phyloP scores from a whole-genome alignment of 192 early-diverging fungal species.

The Backusella tarrabulga region DNA sequence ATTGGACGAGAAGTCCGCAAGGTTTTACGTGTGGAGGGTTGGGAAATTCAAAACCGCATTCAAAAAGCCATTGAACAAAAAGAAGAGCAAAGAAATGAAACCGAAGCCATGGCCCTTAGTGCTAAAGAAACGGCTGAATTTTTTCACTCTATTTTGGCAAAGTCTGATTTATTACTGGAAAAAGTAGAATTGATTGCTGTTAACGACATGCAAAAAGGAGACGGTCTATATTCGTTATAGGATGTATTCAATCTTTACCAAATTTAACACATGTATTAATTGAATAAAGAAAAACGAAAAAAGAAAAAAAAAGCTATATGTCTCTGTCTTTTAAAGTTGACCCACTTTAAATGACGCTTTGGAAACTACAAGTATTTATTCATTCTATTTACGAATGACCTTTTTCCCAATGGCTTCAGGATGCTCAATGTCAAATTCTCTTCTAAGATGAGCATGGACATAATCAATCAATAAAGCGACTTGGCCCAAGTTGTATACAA shows the following conservation, averaged over 20 bases:
- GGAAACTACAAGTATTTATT: neutral
- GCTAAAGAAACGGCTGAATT: constrained; percentile 12
- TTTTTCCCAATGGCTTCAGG: constrained; percentile 50
- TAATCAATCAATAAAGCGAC: constrained; percentile 83
- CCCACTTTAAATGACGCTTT: no score
- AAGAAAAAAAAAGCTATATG: neutral
- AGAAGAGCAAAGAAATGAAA: constrained; percentile 60
- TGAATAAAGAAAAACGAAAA: neutral
- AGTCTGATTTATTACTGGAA: constrained; percentile 12
- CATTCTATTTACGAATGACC: constrained; percentile 41
- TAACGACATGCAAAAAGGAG: neutral
- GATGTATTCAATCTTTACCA: no score
- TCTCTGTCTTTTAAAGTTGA: no score
- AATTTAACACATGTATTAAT: no score
- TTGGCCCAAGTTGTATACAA: constrained; percentile 88
- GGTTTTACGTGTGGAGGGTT: constrained; percentile 64
- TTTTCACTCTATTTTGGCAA: constrained; percentile 1
- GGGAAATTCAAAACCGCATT: constrained; percentile 68
- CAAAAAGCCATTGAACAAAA: constrained; percentile 74
- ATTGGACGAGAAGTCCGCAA: constrained; percentile 65
- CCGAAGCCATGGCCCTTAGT: constrained; percentile 40
- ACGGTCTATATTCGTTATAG: neutral
- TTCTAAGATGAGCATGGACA: constrained; percentile 69
- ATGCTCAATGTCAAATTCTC: constrained; percentile 78
- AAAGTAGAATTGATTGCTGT: constrained; percentile 4